Evolutionary conservation across 2,329 filamentous ascomycete species (phyloP).

Genomic region (Graphium sp.): DNA sequence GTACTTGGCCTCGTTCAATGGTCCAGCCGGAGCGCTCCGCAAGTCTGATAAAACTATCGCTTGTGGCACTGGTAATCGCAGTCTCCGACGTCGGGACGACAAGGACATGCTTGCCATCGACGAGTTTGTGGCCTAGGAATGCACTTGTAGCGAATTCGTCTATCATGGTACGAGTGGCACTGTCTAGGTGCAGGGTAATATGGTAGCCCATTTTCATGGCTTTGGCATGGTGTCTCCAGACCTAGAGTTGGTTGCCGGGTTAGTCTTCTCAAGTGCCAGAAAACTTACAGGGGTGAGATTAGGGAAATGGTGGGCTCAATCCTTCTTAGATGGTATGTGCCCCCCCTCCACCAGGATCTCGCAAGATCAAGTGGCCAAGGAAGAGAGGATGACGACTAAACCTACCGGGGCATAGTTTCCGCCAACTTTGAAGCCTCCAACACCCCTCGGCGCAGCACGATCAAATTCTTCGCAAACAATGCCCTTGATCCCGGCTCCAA

Average conservation of each 20-base stretch:
- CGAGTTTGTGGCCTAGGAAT: conserved; percentile 56
- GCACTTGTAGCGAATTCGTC: conserved; percentile 81
- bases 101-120: conserved; percentile 40
- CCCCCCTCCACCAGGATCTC: too few species aligned
- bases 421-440: conserved; percentile 66
- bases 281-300: too few species aligned
- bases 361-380: too few species aligned
- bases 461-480: conserved; percentile 74
- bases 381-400: too few species aligned
- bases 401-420: conserved; percentile 82
- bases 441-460: conserved; percentile 64
- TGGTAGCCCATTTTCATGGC: conserved; percentile 69
- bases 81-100: conserved; percentile 64
- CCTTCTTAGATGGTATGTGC: too few species aligned
- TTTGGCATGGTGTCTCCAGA: too few species aligned
- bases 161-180: conserved; percentile 56
- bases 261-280: too few species aligned
- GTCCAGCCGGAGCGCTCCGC: not conserved
- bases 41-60: conserved; percentile 28
- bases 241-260: too few species aligned
- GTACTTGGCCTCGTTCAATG: not conserved
- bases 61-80: conserved; percentile 64
- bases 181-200: conserved; percentile 74
- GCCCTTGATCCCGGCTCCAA: conserved; percentile 59
- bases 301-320: too few species aligned